A percentile compares a stretch with the other conserved stretches of the same genome.
Conservation (phyloP, 495 filamentous ascomycete species). For the Friedmanniomyces endolithicus region DNA sequence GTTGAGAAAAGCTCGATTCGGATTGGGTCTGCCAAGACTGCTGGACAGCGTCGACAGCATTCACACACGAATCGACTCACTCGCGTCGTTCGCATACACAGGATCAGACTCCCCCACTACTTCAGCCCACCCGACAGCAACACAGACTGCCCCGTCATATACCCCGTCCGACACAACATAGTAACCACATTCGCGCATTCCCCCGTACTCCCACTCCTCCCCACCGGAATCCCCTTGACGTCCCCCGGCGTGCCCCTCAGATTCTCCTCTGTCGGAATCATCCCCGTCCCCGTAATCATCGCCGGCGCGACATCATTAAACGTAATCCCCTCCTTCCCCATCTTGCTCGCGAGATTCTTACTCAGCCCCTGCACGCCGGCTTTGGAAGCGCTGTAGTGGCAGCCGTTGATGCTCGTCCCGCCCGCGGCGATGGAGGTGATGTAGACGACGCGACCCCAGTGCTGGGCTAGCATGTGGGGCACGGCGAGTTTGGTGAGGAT, state of each 20-base stretch:
- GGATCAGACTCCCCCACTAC: not conserved
- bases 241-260: slow-evolving; percentile 21
- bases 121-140: slow-evolving; percentile 27
- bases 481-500: slow-evolving; percentile 52
- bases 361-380: slow-evolving; percentile 52
- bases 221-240: slow-evolving; percentile 44
- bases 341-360: slow-evolving; percentile 50
- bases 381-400: slow-evolving; percentile 54
- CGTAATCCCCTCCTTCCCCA: slow-evolving; percentile 53
- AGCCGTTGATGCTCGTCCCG: slow-evolving; percentile 50
- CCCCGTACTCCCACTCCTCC: slow-evolving; percentile 49
- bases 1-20: no score
- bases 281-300: slow-evolving; percentile 49
- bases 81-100: no score
- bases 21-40: no score
- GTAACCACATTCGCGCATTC: slow-evolving; percentile 57
- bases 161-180: slow-evolving; percentile 56
- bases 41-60: no score
- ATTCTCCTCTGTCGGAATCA: slow-evolving; percentile 23
- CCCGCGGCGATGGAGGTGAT: slow-evolving; percentile 56
- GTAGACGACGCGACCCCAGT: slow-evolving; percentile 57
- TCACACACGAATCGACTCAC: no score
- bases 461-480: slow-evolving; percentile 48
- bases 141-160: slow-evolving; percentile 38
- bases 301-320: slow-evolving; percentile 66